Base-by-base conservation (phyloP, 2,329 filamentous ascomycete species). In the Diplodia scrobiculata region DNA sequence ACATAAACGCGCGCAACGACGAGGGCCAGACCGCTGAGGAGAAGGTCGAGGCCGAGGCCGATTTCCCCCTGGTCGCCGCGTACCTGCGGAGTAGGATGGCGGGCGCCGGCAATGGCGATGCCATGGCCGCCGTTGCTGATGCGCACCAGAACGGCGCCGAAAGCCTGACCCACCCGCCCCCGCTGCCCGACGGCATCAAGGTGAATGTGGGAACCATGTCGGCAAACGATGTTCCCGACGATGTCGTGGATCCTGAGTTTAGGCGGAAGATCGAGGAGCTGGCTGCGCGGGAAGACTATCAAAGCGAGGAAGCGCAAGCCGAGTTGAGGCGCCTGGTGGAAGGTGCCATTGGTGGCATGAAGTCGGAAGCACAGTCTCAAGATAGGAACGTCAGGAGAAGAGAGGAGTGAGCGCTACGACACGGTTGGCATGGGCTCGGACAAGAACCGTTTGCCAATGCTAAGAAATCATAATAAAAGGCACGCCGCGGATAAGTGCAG, bases 261-360 rank as follows among this genome's bases (percentile, higher is more conserved):
- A 87, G 89, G 73, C 84, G 89, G 70, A 85, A 91, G 63, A 98
- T 99, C 73, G 92, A 98, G 73, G 90, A 97, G 77, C 80, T 99
- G 67, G 93, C 95, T 1, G 84, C 89, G 41, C 84, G 92, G 48
- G 88, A 90, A 27, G 92, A 98, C 73, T 96, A 97, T 72, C 83
- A 94, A 71, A 89, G 87, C 5, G 88, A 91, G 64, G 87, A 89
- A 67, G 91, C 90, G 3, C 95, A 99, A 78, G 85, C 84, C 25
- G 87, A 93, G 74, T 79, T 99, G 72, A 85, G 92, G 68, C 84
- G 86, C 70, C 80, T 99, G 68, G 87, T 99, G 5, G 86, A 89
- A 70, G 92, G 97, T 72, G 92, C 91, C 2, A 81, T 99, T 19
- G 79, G 84, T 27, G 91, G 87, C 1, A 84, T 91, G 64, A 85